A percentile compares a stretch with the other conserved stretches of the same genome.
Evolutionary conservation across 1,284 basidiomycete species (phyloP).

Genomic region (Ustilago cynodontis): DNA sequence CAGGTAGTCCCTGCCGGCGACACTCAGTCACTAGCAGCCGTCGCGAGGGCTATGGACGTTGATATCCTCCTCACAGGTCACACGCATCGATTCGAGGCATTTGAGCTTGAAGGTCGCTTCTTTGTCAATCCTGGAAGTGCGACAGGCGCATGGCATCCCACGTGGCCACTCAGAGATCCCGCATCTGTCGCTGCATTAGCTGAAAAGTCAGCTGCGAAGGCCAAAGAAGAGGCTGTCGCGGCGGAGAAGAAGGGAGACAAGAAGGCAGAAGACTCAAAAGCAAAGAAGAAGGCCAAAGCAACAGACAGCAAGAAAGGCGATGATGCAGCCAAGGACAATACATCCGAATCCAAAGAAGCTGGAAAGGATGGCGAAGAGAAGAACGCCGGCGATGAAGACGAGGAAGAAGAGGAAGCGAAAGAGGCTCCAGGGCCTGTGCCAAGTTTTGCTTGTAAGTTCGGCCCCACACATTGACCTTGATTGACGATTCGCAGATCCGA

Average conservation of each 20-base stretch:
- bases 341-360: conserved; percentile 29
- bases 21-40: conserved; percentile 84
- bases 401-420: conserved; percentile 39
- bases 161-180: conserved; percentile 72
- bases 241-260: conserved; percentile 32
- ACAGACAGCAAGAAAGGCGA: conserved; percentile 29
- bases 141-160: conserved; percentile 84
- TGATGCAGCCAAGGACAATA: conserved; percentile 31
- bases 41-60: conserved; percentile 93
- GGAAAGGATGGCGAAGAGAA: conserved; percentile 11
- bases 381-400: conserved; percentile 10
- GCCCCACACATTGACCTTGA: neutral
- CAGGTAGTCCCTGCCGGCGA: conserved; percentile 94
- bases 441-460: conserved; percentile 60
- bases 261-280: conserved; percentile 25
- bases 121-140: conserved; percentile 97
- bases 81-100: conserved; percentile 95
- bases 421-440: conserved; percentile 53
- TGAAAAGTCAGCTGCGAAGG: conserved; percentile 26
- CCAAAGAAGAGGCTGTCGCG: conserved; percentile 21
- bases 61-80: conserved; percentile 94
- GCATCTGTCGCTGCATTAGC: conserved; percentile 29
- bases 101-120: conserved; percentile 90
- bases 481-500: neutral
- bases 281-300: conserved; percentile 26